These are phyloP conservation scores for Arachis hypogaea DNA, from an alignment of 306 rosid genomes.

Conservation along the genomic window DNA sequence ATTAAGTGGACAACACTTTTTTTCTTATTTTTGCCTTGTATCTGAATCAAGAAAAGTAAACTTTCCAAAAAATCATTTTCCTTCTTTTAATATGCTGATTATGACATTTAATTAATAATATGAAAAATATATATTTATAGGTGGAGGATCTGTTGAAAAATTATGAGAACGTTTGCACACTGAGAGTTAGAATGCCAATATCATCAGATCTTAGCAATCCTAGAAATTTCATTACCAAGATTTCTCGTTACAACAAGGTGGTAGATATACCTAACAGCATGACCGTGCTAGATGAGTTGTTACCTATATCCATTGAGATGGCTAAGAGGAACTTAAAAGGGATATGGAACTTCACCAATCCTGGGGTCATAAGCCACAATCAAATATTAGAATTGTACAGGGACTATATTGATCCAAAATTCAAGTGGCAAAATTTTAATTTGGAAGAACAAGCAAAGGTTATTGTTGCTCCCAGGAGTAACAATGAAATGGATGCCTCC, in stretches of 20 bases:
- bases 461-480: conserved; percentile 68
- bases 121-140: conserved; percentile 42
- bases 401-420: conserved; percentile 61
- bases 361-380: conserved; percentile 77
- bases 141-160: conserved; percentile 67
- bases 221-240: conserved; percentile 78
- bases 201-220: conserved; percentile 76
- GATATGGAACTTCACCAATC: conserved; percentile 84
- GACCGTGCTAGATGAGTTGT: conserved; percentile 76
- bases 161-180: conserved; percentile 63
- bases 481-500: conserved; percentile 72
- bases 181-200: conserved; percentile 79
- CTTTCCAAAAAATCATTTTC: too few species aligned
- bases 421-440: conserved; percentile 63
- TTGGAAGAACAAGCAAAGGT: conserved; percentile 75
- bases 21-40: too few species aligned
- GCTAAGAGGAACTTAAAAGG: conserved; percentile 67
- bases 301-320: conserved; percentile 74
- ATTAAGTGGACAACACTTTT: too few species aligned
- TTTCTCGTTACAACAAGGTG: conserved; percentile 60
- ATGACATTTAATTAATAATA: conserved; percentile 27
- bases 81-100: background rate
- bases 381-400: conserved; percentile 64
- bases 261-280: conserved; percentile 78
- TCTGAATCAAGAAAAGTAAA: too few species aligned